Conservation (phyloP, 129 eudicot genomes). For the Saposhnikovia divaricata region DNA sequence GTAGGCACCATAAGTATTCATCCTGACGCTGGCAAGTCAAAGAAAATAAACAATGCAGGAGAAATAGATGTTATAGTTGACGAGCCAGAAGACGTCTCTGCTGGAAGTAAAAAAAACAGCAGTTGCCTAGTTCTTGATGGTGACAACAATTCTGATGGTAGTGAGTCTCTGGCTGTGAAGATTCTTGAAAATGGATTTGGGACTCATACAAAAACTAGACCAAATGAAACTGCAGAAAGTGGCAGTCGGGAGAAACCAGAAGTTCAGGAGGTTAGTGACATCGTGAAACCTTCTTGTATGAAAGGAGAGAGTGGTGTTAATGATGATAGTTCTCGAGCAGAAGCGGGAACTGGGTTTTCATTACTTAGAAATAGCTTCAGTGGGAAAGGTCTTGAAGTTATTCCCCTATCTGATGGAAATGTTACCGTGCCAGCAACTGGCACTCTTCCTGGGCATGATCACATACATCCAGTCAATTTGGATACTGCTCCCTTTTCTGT, state of each 20-base stretch:
- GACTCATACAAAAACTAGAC: neutral
- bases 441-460: slow-evolving; percentile 7
- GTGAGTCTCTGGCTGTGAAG: slow-evolving; percentile 11
- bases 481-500: slow-evolving; percentile 8
- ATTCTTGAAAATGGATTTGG: slow-evolving; percentile 4
- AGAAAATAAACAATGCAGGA: slow-evolving; percentile 13
- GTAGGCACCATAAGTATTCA: slow-evolving; percentile 5
- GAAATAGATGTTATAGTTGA: slow-evolving; percentile 16
- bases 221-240: neutral
- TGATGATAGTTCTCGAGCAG: neutral
- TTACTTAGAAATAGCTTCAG: neutral
- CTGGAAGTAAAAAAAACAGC: slow-evolving; percentile 20
- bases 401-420: slow-evolving; percentile 13
- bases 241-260: slow-evolving; percentile 19
- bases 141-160: slow-evolving; percentile 12
- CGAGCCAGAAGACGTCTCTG: slow-evolving; percentile 17
- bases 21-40: slow-evolving; percentile 21
- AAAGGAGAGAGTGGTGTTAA: neutral
- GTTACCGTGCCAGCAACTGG: slow-evolving; percentile 17
- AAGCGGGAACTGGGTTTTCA: neutral
- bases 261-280: slow-evolving; percentile 19
- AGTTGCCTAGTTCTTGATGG: slow-evolving; percentile 15
- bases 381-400: slow-evolving; percentile 18
- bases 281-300: neutral
- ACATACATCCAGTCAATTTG: slow-evolving; percentile 14